Percentiles rank a stretch among this genome's conserved stretches.
Conservation (phyloP, 2,329 filamentous ascomycete species). For the Diplodia seriata region DNA sequence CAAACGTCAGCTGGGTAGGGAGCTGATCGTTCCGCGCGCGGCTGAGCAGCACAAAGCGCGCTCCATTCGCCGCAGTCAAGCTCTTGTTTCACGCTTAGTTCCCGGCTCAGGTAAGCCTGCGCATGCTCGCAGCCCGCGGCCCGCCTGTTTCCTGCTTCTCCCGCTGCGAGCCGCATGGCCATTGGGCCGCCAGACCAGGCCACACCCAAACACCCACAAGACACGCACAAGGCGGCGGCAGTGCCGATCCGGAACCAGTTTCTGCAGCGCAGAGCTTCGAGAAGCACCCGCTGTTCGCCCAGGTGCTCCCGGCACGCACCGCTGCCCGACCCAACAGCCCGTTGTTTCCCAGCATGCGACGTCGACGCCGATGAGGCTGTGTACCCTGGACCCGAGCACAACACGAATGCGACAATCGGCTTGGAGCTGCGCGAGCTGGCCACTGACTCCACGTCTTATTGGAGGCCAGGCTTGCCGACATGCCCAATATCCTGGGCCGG, state of each 20-base stretch:
- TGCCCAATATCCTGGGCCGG: slow-evolving; percentile 9
- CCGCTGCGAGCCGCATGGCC: not conserved
- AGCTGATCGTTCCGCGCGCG: slow-evolving; percentile 28
- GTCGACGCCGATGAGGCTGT: slow-evolving; percentile 15
- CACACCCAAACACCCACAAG: not conserved
- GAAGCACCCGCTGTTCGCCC: not conserved
- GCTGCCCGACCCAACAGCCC: not conserved
- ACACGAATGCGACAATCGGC: slow-evolving; percentile 23
- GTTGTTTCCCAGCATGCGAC: slow-evolving; percentile 1
- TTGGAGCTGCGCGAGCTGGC: slow-evolving; percentile 1
- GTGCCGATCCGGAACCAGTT: slow-evolving; percentile 1
- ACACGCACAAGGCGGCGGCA: not conserved
- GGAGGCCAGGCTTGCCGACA: slow-evolving; percentile 1
- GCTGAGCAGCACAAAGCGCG: slow-evolving; percentile 30
- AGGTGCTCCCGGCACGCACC: not conserved
- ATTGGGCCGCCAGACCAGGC: slow-evolving; percentile 17
- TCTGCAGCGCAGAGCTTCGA: not conserved
- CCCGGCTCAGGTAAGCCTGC: slow-evolving; percentile 14
- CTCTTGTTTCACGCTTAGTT: slow-evolving; percentile 26
- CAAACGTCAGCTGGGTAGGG: slow-evolving; percentile 27
- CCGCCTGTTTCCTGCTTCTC: slow-evolving; percentile 13
- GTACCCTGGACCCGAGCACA: slow-evolving; percentile 16
- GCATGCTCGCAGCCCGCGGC: not conserved
- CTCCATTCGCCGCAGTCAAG: slow-evolving; percentile 19
- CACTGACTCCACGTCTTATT: slow-evolving; percentile 27